Conservation (phyloP, 495 filamentous ascomycete genomes). For the Penicillium bovifimosum region DNA sequence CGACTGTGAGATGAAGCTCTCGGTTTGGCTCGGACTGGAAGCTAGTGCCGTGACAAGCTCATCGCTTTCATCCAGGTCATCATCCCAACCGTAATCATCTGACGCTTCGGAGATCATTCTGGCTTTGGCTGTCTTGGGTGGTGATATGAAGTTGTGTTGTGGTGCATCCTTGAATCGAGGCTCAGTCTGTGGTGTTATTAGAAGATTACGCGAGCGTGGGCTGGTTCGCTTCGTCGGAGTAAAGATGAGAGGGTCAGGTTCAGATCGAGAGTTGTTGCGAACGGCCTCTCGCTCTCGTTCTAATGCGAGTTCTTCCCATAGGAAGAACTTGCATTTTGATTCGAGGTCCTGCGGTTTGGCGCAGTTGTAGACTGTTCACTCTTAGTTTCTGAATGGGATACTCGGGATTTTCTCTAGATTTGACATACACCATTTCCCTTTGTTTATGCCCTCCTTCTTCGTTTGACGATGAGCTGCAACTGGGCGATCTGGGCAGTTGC, state of each 20-base stretch:
- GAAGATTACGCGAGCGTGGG: conserved; percentile 14
- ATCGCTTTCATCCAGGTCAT: conserved; percentile 33
- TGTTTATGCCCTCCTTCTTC: conserved; percentile 61
- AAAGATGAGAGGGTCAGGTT: conserved; percentile 15
- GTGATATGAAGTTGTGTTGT: conserved; percentile 18
- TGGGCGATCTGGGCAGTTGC: conserved; percentile 61
- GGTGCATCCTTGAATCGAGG: conserved; percentile 13
- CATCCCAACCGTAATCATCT: conserved; percentile 44
- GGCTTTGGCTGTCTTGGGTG: conserved; percentile 31
- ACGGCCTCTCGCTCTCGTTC: conserved; percentile 47
- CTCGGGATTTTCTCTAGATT: neutral
- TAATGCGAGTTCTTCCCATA: conserved; percentile 62
- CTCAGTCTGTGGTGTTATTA: conserved; percentile 37
- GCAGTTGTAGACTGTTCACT: conserved; percentile 56
- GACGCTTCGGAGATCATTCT: conserved; percentile 41
- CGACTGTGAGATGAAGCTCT: conserved; percentile 20
- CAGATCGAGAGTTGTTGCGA: conserved; percentile 46
- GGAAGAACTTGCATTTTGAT: conserved; percentile 68
- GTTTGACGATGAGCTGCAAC: conserved; percentile 55
- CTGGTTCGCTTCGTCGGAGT: conserved; percentile 22
- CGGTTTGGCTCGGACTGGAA: conserved; percentile 3
- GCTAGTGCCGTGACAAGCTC: conserved; percentile 12
- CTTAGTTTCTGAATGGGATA: neutral
- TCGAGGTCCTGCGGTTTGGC: conserved; percentile 42
- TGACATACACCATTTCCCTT: conserved; percentile 52